phyloP scores from a whole-genome alignment of 1,284 basidiomycete genomes.

The Fomitopsis palustris region DNA sequence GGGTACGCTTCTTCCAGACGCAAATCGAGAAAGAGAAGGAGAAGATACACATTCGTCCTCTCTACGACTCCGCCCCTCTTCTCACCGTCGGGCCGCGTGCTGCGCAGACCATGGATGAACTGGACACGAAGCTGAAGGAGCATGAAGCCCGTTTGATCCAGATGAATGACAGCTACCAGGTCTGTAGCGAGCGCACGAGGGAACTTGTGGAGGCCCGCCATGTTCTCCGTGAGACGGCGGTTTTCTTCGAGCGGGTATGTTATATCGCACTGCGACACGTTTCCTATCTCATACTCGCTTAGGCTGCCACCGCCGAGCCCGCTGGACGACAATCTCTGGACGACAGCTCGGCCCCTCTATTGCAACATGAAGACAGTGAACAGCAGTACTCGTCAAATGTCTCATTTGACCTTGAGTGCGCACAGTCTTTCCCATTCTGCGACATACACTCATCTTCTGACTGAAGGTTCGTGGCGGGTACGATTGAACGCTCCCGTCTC shows the following conservation, averaged over 20 bases:
- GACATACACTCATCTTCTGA: not conserved
- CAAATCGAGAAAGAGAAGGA: constrained; percentile 89
- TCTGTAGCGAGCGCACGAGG: constrained; percentile 81
- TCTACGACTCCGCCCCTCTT: constrained; percentile 80
- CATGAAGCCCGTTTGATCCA: constrained; percentile 84
- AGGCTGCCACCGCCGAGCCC: constrained; percentile 80
- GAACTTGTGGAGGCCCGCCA: constrained; percentile 92
- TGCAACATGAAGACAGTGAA: constrained; percentile 89
- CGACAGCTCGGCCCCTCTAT: constrained; percentile 86
- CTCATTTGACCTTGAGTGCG: constrained; percentile 86
- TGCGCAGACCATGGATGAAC: constrained; percentile 91
- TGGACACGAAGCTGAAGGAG: constrained; percentile 85
- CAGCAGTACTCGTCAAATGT: constrained; percentile 52
- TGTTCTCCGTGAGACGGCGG: constrained; percentile 93
- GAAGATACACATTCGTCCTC: constrained; percentile 75
- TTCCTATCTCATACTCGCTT: not conserved
- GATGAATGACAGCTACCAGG: constrained; percentile 95
- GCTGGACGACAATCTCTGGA: constrained; percentile 91
- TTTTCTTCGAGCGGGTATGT: constrained; percentile 88
- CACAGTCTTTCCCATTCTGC: constrained; percentile 1
- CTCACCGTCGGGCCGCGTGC: constrained; percentile 87
- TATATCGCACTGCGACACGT: not conserved
- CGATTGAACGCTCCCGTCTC: constrained; percentile 90
- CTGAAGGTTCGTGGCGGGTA: constrained; percentile 88
- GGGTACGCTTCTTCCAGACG: constrained; percentile 84